Conservation (phyloP, 768 basidiomycete species). For the Neoboletus subvelutipes region DNA sequence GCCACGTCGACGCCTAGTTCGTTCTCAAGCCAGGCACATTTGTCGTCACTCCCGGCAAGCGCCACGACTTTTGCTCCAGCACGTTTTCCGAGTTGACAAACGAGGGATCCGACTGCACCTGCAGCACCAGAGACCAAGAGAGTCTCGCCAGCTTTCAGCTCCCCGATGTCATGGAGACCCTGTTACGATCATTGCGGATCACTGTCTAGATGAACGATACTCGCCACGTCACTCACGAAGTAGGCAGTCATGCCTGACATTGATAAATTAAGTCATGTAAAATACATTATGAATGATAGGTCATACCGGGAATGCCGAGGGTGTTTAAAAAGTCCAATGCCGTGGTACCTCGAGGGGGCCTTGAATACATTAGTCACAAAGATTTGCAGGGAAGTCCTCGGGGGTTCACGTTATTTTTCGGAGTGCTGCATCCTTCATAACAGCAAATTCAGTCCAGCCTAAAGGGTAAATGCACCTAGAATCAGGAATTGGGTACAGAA, state of each 20-base stretch:
- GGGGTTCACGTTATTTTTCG: slow-evolving; percentile 54
- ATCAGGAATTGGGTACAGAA: neutral
- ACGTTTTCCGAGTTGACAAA: slow-evolving; percentile 80
- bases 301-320: slow-evolving; percentile 70
- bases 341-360: slow-evolving; percentile 57
- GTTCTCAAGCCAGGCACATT: slow-evolving; percentile 81
- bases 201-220: neutral
- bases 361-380: slow-evolving; percentile 23
- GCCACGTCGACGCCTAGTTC: slow-evolving; percentile 82
- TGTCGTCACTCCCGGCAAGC: slow-evolving; percentile 82
- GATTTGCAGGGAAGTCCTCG: neutral
- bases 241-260: slow-evolving; percentile 82
- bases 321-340: slow-evolving; percentile 80
- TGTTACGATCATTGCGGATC: slow-evolving; percentile 27
- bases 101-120: slow-evolving; percentile 83
- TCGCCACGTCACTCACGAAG: slow-evolving; percentile 52
- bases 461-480: neutral
- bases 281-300: neutral
- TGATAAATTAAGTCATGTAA: neutral
- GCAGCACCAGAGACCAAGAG: slow-evolving; percentile 90
- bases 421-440: slow-evolving; percentile 53
- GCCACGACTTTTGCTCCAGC: slow-evolving; percentile 81
- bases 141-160: slow-evolving; percentile 81
- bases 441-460: slow-evolving; percentile 81
- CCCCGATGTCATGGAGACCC: slow-evolving; percentile 81